A percentile compares a stretch with the other conserved stretches of the same genome.
phyloP scores from a whole-genome alignment of 768 basidiomycete species.

The Rhizopogon vulgaris region DNA sequence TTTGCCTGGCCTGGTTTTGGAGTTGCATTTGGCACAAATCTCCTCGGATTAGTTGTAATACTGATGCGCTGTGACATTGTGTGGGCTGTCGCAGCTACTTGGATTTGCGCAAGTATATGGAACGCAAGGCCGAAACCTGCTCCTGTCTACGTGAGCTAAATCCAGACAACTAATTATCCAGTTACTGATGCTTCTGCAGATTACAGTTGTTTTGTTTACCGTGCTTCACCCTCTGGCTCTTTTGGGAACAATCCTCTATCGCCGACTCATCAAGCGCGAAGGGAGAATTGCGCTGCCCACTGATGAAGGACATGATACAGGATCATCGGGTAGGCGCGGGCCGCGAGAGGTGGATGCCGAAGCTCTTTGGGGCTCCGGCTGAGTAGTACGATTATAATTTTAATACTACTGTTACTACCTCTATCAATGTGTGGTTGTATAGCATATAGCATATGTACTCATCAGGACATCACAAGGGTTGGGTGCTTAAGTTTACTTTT shows the following conservation, averaged over 20 bases:
- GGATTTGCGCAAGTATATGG: conserved; percentile 69
- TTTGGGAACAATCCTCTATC: conserved; percentile 39
- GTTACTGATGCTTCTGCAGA: conserved; percentile 27
- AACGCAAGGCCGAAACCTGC: conserved; percentile 52
- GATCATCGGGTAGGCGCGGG: conserved; percentile 3
- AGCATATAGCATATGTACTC: too few species aligned
- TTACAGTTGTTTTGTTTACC: conserved; percentile 58
- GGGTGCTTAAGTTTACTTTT: too few species aligned
- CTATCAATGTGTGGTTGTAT: too few species aligned
- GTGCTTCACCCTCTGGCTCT: conserved; percentile 59
- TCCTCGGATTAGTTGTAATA: conserved; percentile 50
- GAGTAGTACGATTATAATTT: conserved; percentile 2
- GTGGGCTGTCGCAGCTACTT: conserved; percentile 69
- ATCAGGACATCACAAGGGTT: too few species aligned
- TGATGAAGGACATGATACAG: conserved; percentile 16
- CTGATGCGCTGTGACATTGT: conserved; percentile 59
- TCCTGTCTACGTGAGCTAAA: conserved; percentile 52
- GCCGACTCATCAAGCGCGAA: conserved; percentile 10
- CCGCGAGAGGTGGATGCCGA: conserved; percentile 41
- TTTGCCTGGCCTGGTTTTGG: conserved; percentile 73
- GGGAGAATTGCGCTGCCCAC: conserved; percentile 39
- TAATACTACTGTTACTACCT: too few species aligned
- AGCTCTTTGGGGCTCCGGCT: conserved; percentile 28
- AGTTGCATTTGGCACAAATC: conserved; percentile 59
- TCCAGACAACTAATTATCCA: neutral